Percentiles rank a stretch among this genome's conserved stretches.
phyloP scores from a whole-genome alignment of 257 asterid species.

The Penstemon barbatus region DNA sequence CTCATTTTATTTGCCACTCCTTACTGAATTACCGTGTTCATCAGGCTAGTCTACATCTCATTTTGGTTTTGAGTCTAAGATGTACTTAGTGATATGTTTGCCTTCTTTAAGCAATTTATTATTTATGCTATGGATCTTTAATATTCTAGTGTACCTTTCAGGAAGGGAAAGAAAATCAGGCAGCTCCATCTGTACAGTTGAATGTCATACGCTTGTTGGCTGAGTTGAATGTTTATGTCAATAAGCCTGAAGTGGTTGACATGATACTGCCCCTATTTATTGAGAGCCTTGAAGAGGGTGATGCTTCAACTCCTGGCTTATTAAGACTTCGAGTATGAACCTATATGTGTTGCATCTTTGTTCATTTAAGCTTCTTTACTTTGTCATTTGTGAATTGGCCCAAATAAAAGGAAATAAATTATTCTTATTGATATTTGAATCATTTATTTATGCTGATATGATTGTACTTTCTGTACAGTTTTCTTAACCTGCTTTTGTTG shows the following conservation, averaged over 20 bases:
- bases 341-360: constrained; percentile 26
- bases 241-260: constrained; percentile 90
- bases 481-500: constrained; percentile 65
- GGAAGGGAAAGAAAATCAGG: constrained; percentile 78
- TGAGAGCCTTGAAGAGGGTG: constrained; percentile 98
- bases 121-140: constrained; percentile 14
- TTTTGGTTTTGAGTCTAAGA: constrained; percentile 8
- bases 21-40: constrained; percentile 3
- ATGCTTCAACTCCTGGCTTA: constrained; percentile 85
- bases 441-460: background rate
- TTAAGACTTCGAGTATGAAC: constrained; percentile 82
- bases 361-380: constrained; percentile 23
- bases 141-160: constrained; percentile 43
- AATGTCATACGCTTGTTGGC: constrained; percentile 84
- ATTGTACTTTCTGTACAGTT: background rate
- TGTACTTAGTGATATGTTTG: constrained; percentile 20
- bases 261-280: constrained; percentile 88
- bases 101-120: constrained; percentile 4
- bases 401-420: constrained; percentile 9
- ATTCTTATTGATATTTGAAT: background rate
- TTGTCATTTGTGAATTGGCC: constrained; percentile 12
- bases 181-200: constrained; percentile 74
- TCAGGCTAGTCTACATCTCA: constrained; percentile 12
- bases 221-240: constrained; percentile 67
- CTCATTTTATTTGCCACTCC: constrained; percentile 21